Percentiles rank a stretch among this genome's conserved stretches.
These are phyloP conservation scores for Fusarium algeriense DNA, from an alignment of 2,329 filamentous ascomycete species.

Conservation along the genomic window DNA sequence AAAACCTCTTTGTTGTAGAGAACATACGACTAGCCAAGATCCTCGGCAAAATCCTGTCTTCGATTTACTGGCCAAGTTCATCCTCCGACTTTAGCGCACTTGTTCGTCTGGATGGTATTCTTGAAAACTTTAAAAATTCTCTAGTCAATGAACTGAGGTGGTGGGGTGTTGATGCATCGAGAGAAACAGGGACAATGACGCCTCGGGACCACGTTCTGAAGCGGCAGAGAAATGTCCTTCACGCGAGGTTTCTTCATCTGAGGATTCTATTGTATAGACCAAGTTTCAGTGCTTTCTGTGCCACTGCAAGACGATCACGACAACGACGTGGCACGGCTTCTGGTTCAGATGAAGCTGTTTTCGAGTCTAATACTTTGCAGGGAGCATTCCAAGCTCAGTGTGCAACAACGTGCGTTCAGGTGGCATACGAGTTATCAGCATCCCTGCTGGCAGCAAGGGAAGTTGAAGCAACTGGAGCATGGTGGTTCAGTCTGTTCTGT, in stretches of 20 bases:
- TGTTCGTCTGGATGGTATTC: background rate
- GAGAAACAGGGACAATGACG: background rate
- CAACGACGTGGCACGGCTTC: fast-evolving
- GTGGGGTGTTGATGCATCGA: background rate
- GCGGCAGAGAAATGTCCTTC: background rate
- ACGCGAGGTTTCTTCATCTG: background rate
- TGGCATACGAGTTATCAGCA: background rate
- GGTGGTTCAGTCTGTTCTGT: constrained; percentile 19
- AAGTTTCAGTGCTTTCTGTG: background rate
- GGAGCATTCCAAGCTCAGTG: constrained; percentile 4
- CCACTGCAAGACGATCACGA: background rate
- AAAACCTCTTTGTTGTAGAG: constrained; percentile 6
- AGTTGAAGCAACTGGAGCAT: background rate
- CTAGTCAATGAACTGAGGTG: fast-evolving
- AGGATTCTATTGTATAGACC: background rate
- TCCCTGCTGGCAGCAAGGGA: background rate
- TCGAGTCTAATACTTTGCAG: background rate
- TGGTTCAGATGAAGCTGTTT: fast-evolving
- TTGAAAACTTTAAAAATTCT: background rate
- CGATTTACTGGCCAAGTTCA: background rate
- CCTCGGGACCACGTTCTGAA: fast-evolving
- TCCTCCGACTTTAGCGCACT: constrained; percentile 6
- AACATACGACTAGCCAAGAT: constrained; percentile 3
- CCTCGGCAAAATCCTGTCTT: background rate
- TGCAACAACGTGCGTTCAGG: background rate